phyloP scores from a whole-genome alignment of 306 rosid species.

The Hippophae gyantsensis region DNA sequence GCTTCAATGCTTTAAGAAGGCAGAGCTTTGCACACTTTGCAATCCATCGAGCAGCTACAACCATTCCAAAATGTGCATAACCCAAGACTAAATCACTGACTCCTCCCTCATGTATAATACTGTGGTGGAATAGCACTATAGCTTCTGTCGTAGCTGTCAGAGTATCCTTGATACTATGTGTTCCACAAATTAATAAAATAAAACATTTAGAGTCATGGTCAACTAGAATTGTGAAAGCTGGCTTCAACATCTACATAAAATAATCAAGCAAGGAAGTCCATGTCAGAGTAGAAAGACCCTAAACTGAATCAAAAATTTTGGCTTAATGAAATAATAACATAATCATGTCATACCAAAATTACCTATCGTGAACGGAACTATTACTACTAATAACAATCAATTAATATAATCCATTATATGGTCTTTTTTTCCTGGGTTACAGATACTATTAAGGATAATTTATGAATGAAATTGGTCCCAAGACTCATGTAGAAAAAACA shows the following conservation, averaged over 20 bases:
- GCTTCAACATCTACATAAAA: no score
- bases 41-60: conserved; percentile 95
- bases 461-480: not conserved
- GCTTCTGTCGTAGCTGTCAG: conserved; percentile 84
- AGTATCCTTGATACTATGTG: conserved; percentile 95
- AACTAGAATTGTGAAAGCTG: no score
- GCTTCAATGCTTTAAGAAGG: conserved; percentile 50
- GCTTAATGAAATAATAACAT: no score
- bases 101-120: conserved; percentile 74
- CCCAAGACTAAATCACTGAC: conserved; percentile 80
- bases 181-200: conserved; percentile 81
- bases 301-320: not conserved
- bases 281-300: no score
- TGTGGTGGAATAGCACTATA: conserved; percentile 85
- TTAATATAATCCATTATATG: no score
- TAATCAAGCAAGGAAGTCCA: no score
- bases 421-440: no score
- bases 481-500: no score
- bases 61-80: conserved; percentile 95
- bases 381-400: no score
- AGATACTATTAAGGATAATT: no score
- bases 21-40: conserved; percentile 76
- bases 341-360: no score
- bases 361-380: no score
- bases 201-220: conserved; percentile 25